Conservation (phyloP, 2,329 filamentous ascomycete species). For the Paraconiothyrium brasiliense region DNA sequence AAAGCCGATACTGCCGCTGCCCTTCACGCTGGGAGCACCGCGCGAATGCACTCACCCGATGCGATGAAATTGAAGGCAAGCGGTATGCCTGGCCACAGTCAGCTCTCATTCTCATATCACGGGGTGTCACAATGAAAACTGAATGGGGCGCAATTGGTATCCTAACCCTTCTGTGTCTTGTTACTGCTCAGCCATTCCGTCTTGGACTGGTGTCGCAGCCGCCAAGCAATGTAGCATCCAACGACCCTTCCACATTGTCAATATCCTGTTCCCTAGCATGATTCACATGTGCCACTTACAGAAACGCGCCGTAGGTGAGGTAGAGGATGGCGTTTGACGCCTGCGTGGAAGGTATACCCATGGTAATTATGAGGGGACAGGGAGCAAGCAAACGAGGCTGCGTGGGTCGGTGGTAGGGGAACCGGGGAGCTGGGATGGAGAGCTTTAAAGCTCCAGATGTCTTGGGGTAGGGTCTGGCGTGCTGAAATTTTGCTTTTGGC, state of each 20-base stretch:
- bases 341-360: conserved; percentile 78
- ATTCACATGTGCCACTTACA: conserved; percentile 62
- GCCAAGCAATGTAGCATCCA: conserved; percentile 68
- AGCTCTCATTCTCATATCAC: conserved; percentile 20
- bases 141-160: conserved; percentile 22
- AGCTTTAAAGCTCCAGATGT: conserved; percentile 3
- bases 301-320: conserved; percentile 77
- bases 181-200: conserved; percentile 78
- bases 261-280: conserved; percentile 16
- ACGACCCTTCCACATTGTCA: conserved; percentile 61
- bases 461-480: background rate
- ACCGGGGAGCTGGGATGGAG: conserved; percentile 12
- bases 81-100: conserved; percentile 69
- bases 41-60: conserved; percentile 77
- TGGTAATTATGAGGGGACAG: conserved; percentile 47
- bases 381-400: background rate
- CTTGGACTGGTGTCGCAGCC: conserved; percentile 69
- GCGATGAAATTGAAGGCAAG: conserved; percentile 90
- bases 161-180: conserved; percentile 80
- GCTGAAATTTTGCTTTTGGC: conserved; percentile 30
- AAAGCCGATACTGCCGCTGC: conserved; percentile 70
- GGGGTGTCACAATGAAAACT: background rate
- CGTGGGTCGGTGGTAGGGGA: background rate
- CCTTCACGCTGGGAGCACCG: conserved; percentile 52
- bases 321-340: conserved; percentile 88